These are phyloP conservation scores for Aspergillus japonicus DNA, from an alignment of 2,329 filamentous ascomycete genomes.

Conservation along the genomic window DNA sequence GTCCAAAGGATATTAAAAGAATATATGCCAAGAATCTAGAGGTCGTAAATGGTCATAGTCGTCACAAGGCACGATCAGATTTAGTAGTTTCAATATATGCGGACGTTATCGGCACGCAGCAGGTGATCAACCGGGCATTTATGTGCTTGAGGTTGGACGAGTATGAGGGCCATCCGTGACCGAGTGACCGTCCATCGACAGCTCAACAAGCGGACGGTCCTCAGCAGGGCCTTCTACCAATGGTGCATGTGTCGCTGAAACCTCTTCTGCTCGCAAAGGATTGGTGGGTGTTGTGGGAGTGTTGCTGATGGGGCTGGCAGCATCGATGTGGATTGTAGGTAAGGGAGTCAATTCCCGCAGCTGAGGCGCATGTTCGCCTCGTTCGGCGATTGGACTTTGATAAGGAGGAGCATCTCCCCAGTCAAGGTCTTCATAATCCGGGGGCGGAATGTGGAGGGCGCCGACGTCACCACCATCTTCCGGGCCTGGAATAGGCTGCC, in stretches of 20 bases:
- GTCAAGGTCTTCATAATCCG: constrained; percentile 43
- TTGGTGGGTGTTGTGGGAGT: constrained; percentile 27
- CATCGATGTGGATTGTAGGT: constrained; percentile 35
- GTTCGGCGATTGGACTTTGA: constrained; percentile 26
- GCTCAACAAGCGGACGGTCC: background rate
- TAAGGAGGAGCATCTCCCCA: constrained; percentile 48
- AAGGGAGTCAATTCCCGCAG: constrained; percentile 23
- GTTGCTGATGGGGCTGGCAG: constrained; percentile 27
- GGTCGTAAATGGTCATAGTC: constrained; percentile 14
- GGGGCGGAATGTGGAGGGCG: constrained; percentile 39
- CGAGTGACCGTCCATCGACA: background rate
- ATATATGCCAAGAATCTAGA: constrained; percentile 12
- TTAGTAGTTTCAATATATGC: background rate
- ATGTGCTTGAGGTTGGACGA: background rate
- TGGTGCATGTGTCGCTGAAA: background rate
- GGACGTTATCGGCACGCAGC: background rate
- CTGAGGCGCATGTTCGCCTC: constrained; percentile 15
- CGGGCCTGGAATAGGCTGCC: constrained; percentile 17
- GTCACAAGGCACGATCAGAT: constrained; percentile 2
- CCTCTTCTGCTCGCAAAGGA: constrained; percentile 9
- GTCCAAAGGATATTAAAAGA: constrained; percentile 4
- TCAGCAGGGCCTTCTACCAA: background rate
- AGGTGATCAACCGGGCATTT: background rate
- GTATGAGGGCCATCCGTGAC: background rate
- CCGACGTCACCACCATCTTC: constrained; percentile 40